Evolutionary conservation across 2,329 filamentous ascomycete genomes (phyloP), one percentile per base, ranked within the genome.

Genomic region (Cladosporium sp.): DNA sequence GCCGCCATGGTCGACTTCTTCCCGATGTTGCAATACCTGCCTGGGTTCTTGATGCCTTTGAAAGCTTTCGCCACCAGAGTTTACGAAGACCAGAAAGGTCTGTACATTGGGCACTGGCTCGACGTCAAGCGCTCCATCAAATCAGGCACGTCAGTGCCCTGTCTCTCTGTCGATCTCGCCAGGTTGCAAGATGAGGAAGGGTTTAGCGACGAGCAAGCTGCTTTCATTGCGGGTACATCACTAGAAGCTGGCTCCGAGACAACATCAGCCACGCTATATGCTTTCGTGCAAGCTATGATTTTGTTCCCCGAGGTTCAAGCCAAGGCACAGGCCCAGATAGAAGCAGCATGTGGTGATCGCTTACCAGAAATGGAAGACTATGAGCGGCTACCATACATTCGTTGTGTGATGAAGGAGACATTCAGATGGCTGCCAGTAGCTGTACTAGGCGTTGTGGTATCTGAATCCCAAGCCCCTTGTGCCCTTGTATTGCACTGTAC

Each of bases 241-340:
- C 66, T 72, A 45, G 71, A 74, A 60, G 74, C 68, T 17, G 73
- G 74, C 2, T 67, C 69, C 3, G 80, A 81, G 25, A 75, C 74
- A 0, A 69, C 69, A 3, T 65, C 67, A 1, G 62, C 65, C 0
- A 61, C 70, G 1, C 65, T 74, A 3, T 61, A 73, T 15, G 63
- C 58, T 2, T 65, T 64, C 48, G 37, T 66, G 22, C 60, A 65
- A n/a, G 64, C 65, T 15, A 67, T 70, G 65, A 53, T 64, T 12
- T 57, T 62, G 3, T 75, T 82, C 61, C 80, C 81, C 0, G 75
- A 78, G 61, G 82, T 80, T 75, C 77, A 82, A 64, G 70, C 66
- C 56, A 78, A 77, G 63, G 77, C 78, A 4, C 80, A 83, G 64
- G 77, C 76, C 28, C 80, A 84, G 66, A 75, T 64, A 8, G 61